phyloP scores from a whole-genome alignment of 306 rosid genomes.

The Cyclanthera cordifolia region DNA sequence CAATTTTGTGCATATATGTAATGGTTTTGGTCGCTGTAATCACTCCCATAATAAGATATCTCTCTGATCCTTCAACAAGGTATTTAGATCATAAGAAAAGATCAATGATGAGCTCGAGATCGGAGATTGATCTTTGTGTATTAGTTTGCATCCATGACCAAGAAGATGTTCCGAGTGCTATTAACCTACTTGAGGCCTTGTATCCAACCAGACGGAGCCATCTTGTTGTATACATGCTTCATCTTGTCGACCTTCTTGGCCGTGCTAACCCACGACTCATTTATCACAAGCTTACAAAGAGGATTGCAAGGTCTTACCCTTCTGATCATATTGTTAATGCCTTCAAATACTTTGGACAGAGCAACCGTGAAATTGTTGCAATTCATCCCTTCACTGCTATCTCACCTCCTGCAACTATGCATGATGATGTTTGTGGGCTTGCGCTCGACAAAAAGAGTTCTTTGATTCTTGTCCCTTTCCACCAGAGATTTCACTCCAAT shows the following conservation, averaged over 20 bases:
- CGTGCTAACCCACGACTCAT: conserved; percentile 20
- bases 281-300: conserved; percentile 6
- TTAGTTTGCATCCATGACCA: conserved; percentile 21
- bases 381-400: conserved; percentile 20
- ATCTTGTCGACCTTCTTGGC: conserved; percentile 23
- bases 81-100: conserved; percentile 17
- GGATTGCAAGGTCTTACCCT: not conserved
- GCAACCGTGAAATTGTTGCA: not conserved
- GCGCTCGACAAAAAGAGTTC: conserved; percentile 17
- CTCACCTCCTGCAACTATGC: conserved; percentile 21
- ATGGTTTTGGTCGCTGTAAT: conserved; percentile 12
- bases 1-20: conserved; percentile 5
- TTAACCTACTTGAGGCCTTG: conserved; percentile 28
- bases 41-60: conserved; percentile 13
- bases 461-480: conserved; percentile 21
- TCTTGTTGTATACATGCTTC: conserved; percentile 18
- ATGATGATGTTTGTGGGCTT: conserved; percentile 24
- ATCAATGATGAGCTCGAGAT: conserved; percentile 12
- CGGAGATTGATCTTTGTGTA: conserved; percentile 12
- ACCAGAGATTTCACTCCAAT: conserved; percentile 5
- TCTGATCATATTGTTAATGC: conserved; percentile 21
- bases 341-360: conserved; percentile 17
- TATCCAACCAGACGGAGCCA: conserved; percentile 20
- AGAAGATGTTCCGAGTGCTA: not conserved
- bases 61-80: conserved; percentile 27